Evolutionary conservation across 192 early-diverging fungal species (phyloP).

Genomic region (Radiomyces spectabilis): DNA sequence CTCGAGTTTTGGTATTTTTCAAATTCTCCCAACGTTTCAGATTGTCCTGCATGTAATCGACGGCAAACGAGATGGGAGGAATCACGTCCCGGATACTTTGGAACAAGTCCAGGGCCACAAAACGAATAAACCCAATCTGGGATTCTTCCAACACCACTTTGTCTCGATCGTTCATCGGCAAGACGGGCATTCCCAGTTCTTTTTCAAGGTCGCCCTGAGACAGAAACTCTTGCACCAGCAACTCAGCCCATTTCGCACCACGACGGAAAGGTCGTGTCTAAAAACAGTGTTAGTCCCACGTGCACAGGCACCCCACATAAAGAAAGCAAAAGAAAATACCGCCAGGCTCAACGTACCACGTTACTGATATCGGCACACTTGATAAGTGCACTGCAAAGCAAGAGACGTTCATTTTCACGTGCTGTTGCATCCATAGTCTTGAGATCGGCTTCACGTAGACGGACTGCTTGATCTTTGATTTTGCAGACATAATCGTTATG

Average conservation of each 20-base stretch:
- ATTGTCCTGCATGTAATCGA: constrained; percentile 13
- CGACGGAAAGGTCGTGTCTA: constrained; percentile 66
- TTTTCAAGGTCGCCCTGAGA: constrained; percentile 69
- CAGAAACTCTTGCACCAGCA: constrained; percentile 61
- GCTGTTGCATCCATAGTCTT: constrained; percentile 30
- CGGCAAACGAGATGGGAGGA: constrained; percentile 34
- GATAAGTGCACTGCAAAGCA: constrained; percentile 63
- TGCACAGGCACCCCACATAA: background rate
- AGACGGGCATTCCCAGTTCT: constrained; percentile 52
- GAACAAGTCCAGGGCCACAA: constrained; percentile 46
- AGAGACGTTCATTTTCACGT: constrained; percentile 47
- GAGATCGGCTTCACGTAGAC: constrained; percentile 31
- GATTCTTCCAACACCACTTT: constrained; percentile 38
- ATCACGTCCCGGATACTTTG: constrained; percentile 30
- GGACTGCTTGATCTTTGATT: constrained; percentile 53
- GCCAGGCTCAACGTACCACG: constrained; percentile 35
- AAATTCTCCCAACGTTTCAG: constrained; percentile 7
- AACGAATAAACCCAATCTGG: constrained; percentile 46
- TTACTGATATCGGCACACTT: constrained; percentile 83
- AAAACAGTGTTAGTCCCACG: background rate
- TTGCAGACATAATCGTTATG: constrained; percentile 73
- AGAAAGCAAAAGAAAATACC: background rate
- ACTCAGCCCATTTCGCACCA: constrained; percentile 59
- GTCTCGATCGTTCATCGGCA: constrained; percentile 39
- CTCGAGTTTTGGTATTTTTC: background rate